Percentiles rank a stretch among this genome's conserved stretches.
phyloP scores from a whole-genome alignment of 2,329 filamentous ascomycete species.

The Leptographium wingfieldii region DNA sequence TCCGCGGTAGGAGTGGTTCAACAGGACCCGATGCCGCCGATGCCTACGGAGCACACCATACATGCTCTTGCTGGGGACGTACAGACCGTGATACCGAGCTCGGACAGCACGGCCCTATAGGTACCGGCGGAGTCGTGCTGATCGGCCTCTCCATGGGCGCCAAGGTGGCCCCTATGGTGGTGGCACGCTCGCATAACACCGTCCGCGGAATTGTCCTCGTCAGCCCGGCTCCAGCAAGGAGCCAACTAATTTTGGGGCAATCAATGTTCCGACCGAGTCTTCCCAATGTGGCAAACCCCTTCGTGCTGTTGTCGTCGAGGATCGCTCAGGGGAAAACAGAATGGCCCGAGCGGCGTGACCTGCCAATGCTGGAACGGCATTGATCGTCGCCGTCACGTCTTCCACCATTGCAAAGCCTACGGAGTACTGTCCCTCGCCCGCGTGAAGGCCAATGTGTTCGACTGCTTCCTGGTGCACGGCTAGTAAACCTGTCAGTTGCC shows the following conservation, averaged over 20 bases:
- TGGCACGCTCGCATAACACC: background rate
- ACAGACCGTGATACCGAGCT: background rate
- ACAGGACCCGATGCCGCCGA: background rate
- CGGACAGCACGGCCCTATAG: background rate
- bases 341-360: background rate
- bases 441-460: background rate
- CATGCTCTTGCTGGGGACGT: background rate
- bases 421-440: background rate
- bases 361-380: background rate
- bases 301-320: background rate
- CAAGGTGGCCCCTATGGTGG: background rate
- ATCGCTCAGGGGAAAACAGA: background rate
- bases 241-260: background rate
- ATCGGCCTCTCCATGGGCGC: background rate
- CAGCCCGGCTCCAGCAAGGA: background rate
- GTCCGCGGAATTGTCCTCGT: background rate
- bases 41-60: background rate
- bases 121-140: background rate
- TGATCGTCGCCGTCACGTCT: too few species aligned
- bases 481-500: background rate
- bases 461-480: background rate
- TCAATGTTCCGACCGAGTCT: background rate
- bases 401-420: too few species aligned
- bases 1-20: background rate
- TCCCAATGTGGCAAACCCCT: background rate